These are phyloP conservation scores for Kodamaea lidongshanica DNA, from an alignment of 805 yeast species.

Conservation along the genomic window DNA sequence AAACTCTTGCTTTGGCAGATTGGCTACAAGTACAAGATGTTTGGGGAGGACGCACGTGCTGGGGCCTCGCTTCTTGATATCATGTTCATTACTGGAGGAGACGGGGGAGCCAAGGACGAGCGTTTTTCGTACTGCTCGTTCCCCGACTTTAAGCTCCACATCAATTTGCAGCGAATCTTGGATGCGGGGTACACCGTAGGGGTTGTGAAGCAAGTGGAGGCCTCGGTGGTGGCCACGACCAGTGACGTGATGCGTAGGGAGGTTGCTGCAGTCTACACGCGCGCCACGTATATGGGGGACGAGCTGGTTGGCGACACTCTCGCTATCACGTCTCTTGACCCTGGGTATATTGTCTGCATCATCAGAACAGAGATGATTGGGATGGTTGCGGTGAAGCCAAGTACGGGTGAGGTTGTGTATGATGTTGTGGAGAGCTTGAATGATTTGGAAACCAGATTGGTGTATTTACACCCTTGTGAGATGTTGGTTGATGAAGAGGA, in stretches of 20 bases:
- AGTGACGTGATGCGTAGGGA: conserved; percentile 56
- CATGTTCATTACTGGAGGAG: conserved; percentile 68
- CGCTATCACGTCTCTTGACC: conserved; percentile 5
- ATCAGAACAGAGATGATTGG: conserved; percentile 23
- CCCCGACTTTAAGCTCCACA: conserved; percentile 69
- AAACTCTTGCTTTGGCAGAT: conserved; percentile 77
- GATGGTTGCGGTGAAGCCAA: conserved; percentile 60
- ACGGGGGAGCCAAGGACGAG: conserved; percentile 45
- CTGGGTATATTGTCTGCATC: conserved; percentile 40
- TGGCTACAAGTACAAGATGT: conserved; percentile 87
- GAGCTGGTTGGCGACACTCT: conserved; percentile 18
- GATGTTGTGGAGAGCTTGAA: conserved; percentile 64
- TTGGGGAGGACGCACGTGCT: conserved; percentile 73
- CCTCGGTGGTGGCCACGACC: conserved; percentile 53
- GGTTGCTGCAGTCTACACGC: conserved; percentile 67
- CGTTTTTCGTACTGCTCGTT: conserved; percentile 78
- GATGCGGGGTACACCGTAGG: conserved; percentile 76
- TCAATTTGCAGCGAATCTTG: conserved; percentile 69
- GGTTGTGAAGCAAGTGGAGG: conserved; percentile 78
- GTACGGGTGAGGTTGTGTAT: conserved; percentile 68
- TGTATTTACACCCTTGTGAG: conserved; percentile 75
- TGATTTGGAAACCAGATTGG: conserved; percentile 66
- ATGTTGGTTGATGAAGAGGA: conserved; percentile 40
- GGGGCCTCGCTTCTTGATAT: conserved; percentile 65
- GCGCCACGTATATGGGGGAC: conserved; percentile 76